Conservation (phyloP, 352 stramenopile species). For the Blastocystis sp. region DNA sequence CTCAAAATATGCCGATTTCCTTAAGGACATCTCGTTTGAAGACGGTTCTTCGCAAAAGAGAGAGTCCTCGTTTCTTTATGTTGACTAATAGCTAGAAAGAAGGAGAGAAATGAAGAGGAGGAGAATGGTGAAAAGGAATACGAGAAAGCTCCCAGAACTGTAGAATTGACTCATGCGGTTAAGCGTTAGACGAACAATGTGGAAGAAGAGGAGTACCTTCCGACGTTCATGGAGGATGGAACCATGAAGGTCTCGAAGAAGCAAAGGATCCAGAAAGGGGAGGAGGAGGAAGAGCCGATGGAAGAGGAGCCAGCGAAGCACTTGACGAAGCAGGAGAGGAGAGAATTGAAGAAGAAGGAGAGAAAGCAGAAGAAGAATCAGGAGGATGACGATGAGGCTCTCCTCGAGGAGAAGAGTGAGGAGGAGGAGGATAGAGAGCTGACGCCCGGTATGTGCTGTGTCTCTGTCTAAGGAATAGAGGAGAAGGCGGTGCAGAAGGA, state of each 20-base stretch:
- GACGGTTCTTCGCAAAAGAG: neutral
- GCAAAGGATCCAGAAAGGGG: constrained; percentile 15
- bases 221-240: constrained; percentile 50
- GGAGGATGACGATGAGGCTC: neutral
- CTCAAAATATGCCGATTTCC: constrained; percentile 56
- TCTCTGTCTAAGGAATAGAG: neutral
- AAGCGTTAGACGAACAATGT: neutral
- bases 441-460: constrained; percentile 9
- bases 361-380: neutral
- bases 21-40: constrained; percentile 20
- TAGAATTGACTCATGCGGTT: neutral
- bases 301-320: neutral
- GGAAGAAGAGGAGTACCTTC: constrained; percentile 43
- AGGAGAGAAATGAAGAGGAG: neutral
- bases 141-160: constrained; percentile 34
- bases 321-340: constrained; percentile 19
- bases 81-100: neutral
- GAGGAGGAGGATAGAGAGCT: constrained; percentile 17
- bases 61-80: neutral
- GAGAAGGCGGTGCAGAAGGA: constrained; percentile 19
- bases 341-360: constrained; percentile 3
- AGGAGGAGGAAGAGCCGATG: neutral
- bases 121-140: constrained; percentile 35
- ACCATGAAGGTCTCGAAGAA: constrained; percentile 18
- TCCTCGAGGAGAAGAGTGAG: constrained; percentile 1